phyloP scores from a whole-genome alignment of 148 eudicot species.

The Amaranthus palmeri region DNA sequence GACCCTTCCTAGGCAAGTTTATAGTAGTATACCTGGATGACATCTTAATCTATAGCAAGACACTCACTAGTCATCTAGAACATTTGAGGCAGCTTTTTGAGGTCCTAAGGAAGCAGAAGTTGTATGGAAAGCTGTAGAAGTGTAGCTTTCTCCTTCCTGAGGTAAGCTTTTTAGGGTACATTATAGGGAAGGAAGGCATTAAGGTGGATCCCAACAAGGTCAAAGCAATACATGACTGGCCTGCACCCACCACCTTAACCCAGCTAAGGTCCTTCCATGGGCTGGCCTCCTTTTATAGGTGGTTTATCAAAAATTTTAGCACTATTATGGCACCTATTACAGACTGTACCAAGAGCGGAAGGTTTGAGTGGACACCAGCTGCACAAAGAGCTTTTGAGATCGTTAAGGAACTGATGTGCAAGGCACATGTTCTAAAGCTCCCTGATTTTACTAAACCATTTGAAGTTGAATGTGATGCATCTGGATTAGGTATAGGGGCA shows the following conservation, averaged over 20 bases:
- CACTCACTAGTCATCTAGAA: background rate
- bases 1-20: too few species aligned
- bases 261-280: too few species aligned
- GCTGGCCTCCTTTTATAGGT: too few species aligned
- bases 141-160: too few species aligned
- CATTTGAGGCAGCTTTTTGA: background rate
- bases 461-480: too few species aligned
- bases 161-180: background rate
- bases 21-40: too few species aligned
- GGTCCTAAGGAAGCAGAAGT: background rate
- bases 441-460: background rate
- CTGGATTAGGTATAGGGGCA: slow-evolving; percentile 6
- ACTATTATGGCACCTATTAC: too few species aligned
- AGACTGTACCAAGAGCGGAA: too few species aligned
- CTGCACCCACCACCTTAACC: background rate
- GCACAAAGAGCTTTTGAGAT: background rate
- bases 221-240: background rate
- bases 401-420: background rate
- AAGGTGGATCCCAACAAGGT: too few species aligned
- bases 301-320: too few species aligned
- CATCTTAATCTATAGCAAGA: background rate
- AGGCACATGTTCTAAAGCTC: too few species aligned
- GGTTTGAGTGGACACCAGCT: too few species aligned
- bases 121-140: background rate
- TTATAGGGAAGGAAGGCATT: background rate